Percentiles rank a stretch among this genome's conserved stretches.
Conservation (phyloP, 2,329 filamentous ascomycete genomes). For the Didymella keratinophila region DNA sequence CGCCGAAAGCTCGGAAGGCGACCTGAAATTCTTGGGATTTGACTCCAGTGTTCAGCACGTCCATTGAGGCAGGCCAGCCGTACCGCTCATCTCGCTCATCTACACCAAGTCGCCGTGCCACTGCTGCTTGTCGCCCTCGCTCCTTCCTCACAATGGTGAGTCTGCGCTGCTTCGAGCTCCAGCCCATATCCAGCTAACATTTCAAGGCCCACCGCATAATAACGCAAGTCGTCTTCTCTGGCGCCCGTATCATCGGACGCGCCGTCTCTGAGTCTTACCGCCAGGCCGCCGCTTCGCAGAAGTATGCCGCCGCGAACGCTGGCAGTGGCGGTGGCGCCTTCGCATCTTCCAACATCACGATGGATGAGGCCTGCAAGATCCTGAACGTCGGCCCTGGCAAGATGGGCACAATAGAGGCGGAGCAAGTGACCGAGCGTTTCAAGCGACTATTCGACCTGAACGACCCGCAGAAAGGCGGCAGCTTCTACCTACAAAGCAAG, state of each 20-base stretch:
- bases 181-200: conserved; percentile 32
- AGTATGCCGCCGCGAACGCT: conserved; percentile 77
- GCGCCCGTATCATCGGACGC: conserved; percentile 88
- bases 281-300: conserved; percentile 86
- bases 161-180: not conserved
- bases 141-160: conserved; percentile 38
- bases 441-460: conserved; percentile 95
- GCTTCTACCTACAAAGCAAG: conserved; percentile 98
- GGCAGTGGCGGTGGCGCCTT: conserved; percentile 60
- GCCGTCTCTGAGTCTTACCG: conserved; percentile 95
- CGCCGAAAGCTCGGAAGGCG: conserved; percentile 41
- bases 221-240: conserved; percentile 89
- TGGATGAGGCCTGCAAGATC: conserved; percentile 97
- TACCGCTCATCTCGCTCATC: conserved; percentile 5
- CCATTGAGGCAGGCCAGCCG: conserved; percentile 21
- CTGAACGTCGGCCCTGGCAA: conserved; percentile 92
- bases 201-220: conserved; percentile 89
- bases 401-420: conserved; percentile 77
- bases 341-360: conserved; percentile 76
- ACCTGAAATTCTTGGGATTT: conserved; percentile 24
- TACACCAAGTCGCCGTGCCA: not conserved
- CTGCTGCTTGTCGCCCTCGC: not conserved
- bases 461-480: conserved; percentile 93
- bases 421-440: conserved; percentile 83
- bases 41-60: conserved; percentile 27